phyloP scores from a whole-genome alignment of 257 asterid species.

The Scutellaria minor region DNA sequence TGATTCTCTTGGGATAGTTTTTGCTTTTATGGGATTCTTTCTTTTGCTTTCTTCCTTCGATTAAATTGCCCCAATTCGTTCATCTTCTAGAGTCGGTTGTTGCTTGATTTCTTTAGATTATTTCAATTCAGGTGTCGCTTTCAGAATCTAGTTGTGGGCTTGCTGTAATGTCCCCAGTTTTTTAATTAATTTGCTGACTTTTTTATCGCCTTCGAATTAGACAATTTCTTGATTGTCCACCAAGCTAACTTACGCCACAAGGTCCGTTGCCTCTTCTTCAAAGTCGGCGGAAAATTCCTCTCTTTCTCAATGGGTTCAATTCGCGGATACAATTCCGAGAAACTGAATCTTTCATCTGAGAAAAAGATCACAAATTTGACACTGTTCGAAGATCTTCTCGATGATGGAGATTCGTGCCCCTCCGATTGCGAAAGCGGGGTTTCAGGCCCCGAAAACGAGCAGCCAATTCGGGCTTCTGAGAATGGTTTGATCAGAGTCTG shows the following conservation, averaged over 20 bases:
- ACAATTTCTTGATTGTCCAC: slow-evolving; percentile 32
- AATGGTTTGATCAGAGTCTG: slow-evolving; percentile 33
- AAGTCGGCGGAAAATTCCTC: slow-evolving; percentile 17
- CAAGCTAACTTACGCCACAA: slow-evolving; percentile 41
- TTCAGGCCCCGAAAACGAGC: slow-evolving; percentile 39
- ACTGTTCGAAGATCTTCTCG: slow-evolving; percentile 38
- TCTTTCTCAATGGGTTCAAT: slow-evolving; percentile 28
- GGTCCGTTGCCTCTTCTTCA: slow-evolving; percentile 21
- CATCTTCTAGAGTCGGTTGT: neutral
- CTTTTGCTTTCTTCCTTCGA: neutral
- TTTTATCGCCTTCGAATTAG: no score
- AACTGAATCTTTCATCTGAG: slow-evolving; percentile 19
- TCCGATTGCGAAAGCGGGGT: slow-evolving; percentile 60
- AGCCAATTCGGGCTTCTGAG: neutral
- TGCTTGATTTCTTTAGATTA: neutral
- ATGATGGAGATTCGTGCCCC: slow-evolving; percentile 38
- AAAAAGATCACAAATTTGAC: slow-evolving; percentile 27
- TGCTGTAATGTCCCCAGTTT: no score
- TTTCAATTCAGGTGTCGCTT: slow-evolving; percentile 20
- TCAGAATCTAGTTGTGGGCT: slow-evolving; percentile 25
- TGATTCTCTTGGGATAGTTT: slow-evolving; percentile 15
- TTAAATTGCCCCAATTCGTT: slow-evolving; percentile 1
- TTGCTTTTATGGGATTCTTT: slow-evolving; percentile 31
- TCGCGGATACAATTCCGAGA: slow-evolving; percentile 13
- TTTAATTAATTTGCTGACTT: no score